Evolutionary conservation across 208 protist genomes (phyloP), one percentile per base, ranked within the genome.

Genomic region (Wallacemonas rigidus): DNA sequence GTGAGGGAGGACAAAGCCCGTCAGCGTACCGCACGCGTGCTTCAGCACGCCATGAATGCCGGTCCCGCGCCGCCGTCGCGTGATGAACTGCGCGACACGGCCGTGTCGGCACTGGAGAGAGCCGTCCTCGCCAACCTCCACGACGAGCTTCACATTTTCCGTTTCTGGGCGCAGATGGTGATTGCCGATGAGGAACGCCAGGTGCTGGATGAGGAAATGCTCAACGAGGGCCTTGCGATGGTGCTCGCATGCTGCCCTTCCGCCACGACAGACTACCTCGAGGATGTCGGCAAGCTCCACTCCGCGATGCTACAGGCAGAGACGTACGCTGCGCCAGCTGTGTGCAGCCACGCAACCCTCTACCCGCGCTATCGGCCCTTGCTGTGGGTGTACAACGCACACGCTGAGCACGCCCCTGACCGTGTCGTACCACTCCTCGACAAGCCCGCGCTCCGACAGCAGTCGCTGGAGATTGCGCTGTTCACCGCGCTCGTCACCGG

Each of bases 111-210:
- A 7, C 77, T 95, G 57, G 51, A 77, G 63, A 65, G 80, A 9
- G 81, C 81, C n/a, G 62, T 95, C 11, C 54, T 76, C 17, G 47
- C 75, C 47, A 86, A 92, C 60, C 64, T 92, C 41, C 76, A 95
- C 71, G 88, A 95, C 62, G 88, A 91, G 47, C 76, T 92, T 3
- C 53, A 55, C 56, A 69, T 96, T 51, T 96, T 92, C 56, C 55
- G 67, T 11, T 94, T 88, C 74, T 96, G 86, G 86, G 82, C 87
- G 7, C 76, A 87, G 57, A 77, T 92, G 64, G 79, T 93, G 51
- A 77, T 83, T 4, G 89, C 85, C 47, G 88, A 96, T 79, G 36
- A 63, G 40, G 73, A 56, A 7, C 82, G 88, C 17, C 55, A 74
- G 26, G 72, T 96, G 36, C 77, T 92, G 17, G 80, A 90, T 41